Evolutionary conservation across 176 grass and related monocot species (phyloP).

Genomic region (Pontederia paniculata): DNA sequence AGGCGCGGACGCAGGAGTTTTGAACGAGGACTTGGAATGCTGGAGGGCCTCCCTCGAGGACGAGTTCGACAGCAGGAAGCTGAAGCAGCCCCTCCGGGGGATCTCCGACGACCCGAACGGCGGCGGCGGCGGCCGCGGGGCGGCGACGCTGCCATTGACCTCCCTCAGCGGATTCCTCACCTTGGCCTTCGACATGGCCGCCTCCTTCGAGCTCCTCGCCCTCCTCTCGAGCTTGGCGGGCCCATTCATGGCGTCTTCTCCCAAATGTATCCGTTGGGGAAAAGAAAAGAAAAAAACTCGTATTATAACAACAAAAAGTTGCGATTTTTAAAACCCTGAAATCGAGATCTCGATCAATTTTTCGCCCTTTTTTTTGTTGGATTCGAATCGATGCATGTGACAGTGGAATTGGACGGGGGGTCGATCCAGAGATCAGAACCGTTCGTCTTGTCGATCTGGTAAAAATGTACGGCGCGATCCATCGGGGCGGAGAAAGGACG

Average conservation of each 20-base stretch:
- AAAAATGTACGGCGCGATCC: background rate
- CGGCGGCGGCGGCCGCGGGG: too few relatives aligned
- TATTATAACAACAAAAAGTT: too few relatives aligned
- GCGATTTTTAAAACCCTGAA: too few relatives aligned
- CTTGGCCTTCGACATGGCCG: background rate
- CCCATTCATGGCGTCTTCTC: conserved; percentile 11
- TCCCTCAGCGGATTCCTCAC: conserved; percentile 6
- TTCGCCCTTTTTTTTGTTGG: too few relatives aligned
- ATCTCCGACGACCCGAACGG: background rate
- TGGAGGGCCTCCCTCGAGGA: background rate
- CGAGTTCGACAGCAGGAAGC: conserved; percentile 18
- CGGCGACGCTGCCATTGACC: background rate
- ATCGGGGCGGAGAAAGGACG: background rate
- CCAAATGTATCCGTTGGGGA: conserved; percentile 4
- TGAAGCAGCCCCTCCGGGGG: conserved; percentile 9
- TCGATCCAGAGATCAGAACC: background rate
- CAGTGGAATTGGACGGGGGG: background rate
- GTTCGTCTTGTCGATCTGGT: background rate
- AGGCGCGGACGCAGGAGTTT: conserved; percentile 8
- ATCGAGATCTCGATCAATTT: too few relatives aligned
- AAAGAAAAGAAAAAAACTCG: background rate
- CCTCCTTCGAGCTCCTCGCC: background rate
- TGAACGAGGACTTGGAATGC: background rate
- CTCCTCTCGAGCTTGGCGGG: background rate
- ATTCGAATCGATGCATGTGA: too few relatives aligned